Evolutionary conservation across 2,329 filamentous ascomycete genomes (phyloP), one percentile per base, ranked within the genome.

Genomic region (Dothistroma septosporum): DNA sequence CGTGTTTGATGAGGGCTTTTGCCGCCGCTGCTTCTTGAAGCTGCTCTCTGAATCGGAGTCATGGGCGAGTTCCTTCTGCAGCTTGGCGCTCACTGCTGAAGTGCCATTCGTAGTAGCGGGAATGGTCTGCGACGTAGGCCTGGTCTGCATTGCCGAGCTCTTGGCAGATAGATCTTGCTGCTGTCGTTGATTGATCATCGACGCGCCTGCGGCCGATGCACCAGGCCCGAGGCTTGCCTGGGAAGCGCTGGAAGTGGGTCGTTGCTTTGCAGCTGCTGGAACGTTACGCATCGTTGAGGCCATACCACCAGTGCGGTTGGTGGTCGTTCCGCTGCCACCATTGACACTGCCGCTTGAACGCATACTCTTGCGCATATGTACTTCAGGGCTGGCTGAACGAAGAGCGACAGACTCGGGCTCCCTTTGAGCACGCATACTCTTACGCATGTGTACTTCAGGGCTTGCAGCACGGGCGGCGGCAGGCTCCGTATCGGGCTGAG

Each of bases 1-100:
- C 48, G 80, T 75, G 46, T 76, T 75, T 4, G 64, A 58, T 1
- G 69, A 56, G 59, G 72, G 56, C 60, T 66, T 60, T 7, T 6
- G 74, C 72, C 55, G 77, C 72, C 41, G 82, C 76, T 62, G 82
- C 48, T 90, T 87, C 70, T 85, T 88, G 78, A 96, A 96, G 72
- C 91, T 96, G 76, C 90, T 96, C 22, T 76, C 79, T 4, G 79
- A 81, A 37, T 78, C 78, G 62, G 72, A 74, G 54, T 80, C 78
- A 53, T 77, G 74, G n/a, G 75, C 72, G 12, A 70, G 47, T 49
- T 70, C 64, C 37, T 69, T 67, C 41, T 71, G 69, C 37, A 70
- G 49, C 53, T 65, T 69, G 7, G 63, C 58, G 46, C 65, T 69
- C 9, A 69, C 57, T 12, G 59, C 54, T 6, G 56, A 60, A 8